Conservation (phyloP, 1,284 basidiomycete species). For the Naganishia liquefaciens region DNA sequence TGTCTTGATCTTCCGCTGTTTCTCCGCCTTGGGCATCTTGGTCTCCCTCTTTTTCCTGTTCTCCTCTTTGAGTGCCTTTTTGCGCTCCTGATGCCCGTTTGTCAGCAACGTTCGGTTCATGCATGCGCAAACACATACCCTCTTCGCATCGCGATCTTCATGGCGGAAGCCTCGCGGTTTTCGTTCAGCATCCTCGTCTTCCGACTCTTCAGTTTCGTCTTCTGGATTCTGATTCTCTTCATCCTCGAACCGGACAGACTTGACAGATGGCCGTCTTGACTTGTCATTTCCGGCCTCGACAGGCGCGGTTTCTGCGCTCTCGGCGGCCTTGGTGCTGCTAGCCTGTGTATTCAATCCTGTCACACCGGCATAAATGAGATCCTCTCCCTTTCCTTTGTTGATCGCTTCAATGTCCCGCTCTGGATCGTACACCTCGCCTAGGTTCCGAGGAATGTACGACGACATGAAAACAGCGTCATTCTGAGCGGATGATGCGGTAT, state of each 20-base stretch:
- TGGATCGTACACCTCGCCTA: conserved; percentile 89
- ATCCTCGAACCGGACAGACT: conserved; percentile 32
- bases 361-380: conserved; percentile 79
- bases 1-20: conserved; percentile 76
- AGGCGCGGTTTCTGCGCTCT: conserved; percentile 19
- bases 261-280: conserved; percentile 23
- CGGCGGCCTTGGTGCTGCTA: conserved; percentile 27
- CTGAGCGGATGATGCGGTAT: conserved; percentile 6
- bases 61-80: conserved; percentile 82
- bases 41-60: conserved; percentile 81
- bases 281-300: conserved; percentile 4
- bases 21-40: conserved; percentile 93
- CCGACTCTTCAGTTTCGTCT: conserved; percentile 51
- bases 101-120: neutral
- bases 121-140: conserved; percentile 58
- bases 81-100: conserved; percentile 65
- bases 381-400: conserved; percentile 66
- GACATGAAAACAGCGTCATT: conserved; percentile 85
- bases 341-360: conserved; percentile 66
- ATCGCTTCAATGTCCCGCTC: conserved; percentile 82
- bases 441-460: conserved; percentile 86
- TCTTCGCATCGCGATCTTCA: conserved; percentile 89
- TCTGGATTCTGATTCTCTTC: conserved; percentile 45
- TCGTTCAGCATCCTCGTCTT: conserved; percentile 58
- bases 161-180: conserved; percentile 79